Conservation (phyloP, 208 protist genomes). For the Phytomonas francai region DNA sequence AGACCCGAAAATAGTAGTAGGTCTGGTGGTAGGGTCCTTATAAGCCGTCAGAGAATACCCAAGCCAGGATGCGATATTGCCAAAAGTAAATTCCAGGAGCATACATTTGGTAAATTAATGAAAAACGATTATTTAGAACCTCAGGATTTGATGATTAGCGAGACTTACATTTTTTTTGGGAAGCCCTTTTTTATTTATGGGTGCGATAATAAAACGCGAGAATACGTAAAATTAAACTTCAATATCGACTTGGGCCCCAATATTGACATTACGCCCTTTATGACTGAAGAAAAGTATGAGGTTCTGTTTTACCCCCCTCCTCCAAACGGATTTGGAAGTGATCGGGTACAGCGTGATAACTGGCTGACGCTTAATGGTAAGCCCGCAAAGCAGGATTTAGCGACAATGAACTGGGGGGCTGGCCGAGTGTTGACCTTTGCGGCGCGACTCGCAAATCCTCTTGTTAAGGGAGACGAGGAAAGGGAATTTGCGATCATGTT, state of each 20-base stretch:
- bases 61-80: constrained; percentile 25
- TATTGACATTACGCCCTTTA: constrained; percentile 57
- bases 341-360: constrained; percentile 73
- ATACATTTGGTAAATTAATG: constrained; percentile 84
- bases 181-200: constrained; percentile 85
- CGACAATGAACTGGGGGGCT: constrained; percentile 51
- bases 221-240: constrained; percentile 55
- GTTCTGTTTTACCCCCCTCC: constrained; percentile 81
- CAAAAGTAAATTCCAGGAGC: constrained; percentile 61
- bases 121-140: constrained; percentile 76
- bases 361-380: constrained; percentile 76
- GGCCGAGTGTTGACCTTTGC: constrained; percentile 85
- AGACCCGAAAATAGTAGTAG: constrained; percentile 67
- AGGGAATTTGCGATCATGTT: constrained; percentile 88
- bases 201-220: constrained; percentile 57
- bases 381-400: constrained; percentile 52
- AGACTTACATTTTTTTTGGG: constrained; percentile 78
- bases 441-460: constrained; percentile 44
- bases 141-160: constrained; percentile 72
- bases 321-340: constrained; percentile 84
- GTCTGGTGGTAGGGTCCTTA: constrained; percentile 48
- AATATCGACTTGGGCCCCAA: constrained; percentile 35
- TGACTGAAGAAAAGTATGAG: constrained; percentile 28
- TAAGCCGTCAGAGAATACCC: constrained; percentile 75
- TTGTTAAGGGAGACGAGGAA: constrained; percentile 55